phyloP scores from a whole-genome alignment of 176 grass and related monocot genomes.

The Oryza rufipogon region DNA sequence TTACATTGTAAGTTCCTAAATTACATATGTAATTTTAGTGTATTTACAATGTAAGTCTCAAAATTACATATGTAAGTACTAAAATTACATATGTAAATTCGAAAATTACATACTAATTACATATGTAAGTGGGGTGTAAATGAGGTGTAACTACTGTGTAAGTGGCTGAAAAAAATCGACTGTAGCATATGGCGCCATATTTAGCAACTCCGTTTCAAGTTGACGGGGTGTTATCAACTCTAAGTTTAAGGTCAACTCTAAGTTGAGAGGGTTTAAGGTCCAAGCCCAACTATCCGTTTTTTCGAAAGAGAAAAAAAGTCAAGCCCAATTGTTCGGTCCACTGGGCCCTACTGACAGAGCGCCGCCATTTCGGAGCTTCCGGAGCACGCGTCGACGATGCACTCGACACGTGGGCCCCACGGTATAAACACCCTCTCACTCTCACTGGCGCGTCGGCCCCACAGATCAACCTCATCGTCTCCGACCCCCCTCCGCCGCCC shows the following conservation, averaged over 20 bases:
- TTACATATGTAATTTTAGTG: too few species aligned
- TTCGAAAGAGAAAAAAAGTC: not conserved
- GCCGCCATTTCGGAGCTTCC: not conserved
- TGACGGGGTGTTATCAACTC: not conserved
- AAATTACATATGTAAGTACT: too few species aligned
- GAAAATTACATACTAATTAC: too few species aligned
- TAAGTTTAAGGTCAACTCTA: too few species aligned
- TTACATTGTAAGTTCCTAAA: too few species aligned
- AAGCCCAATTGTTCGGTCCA: not conserved
- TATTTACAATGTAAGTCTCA: too few species aligned
- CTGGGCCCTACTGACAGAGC: not conserved
- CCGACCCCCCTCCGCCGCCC: not conserved
- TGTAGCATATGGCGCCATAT: too few species aligned
- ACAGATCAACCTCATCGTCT: not conserved
- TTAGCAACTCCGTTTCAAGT: too few species aligned
- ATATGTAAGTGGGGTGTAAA: too few species aligned
- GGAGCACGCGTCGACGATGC: not conserved
- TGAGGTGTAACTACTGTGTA: too few species aligned
- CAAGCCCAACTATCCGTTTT: not conserved
- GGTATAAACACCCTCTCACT: not conserved
- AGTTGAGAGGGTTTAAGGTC: not conserved
- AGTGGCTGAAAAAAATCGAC: too few species aligned
- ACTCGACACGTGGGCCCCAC: not conserved
- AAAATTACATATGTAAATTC: too few species aligned
- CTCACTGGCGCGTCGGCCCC: not conserved